Percentiles rank a stretch among this genome's conserved stretches.
Evolutionary conservation across 108 stramenopile genomes (phyloP).

Genomic region (Cyclotella sp.): DNA sequence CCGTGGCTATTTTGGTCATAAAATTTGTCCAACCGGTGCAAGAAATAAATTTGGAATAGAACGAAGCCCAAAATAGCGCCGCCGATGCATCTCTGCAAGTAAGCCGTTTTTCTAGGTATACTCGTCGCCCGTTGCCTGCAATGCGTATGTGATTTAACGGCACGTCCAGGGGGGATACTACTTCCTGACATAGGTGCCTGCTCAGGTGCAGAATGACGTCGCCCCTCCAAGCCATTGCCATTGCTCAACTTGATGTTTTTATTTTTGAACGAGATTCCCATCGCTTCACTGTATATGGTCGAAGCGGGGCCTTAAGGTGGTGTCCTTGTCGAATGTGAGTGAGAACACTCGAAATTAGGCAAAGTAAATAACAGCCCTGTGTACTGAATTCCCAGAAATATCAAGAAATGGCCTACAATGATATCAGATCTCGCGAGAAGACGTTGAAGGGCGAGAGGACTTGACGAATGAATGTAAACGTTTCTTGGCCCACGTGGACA

Average conservation of each 20-base stretch:
- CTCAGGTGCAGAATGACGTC: neutral
- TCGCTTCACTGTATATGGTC: too few species aligned
- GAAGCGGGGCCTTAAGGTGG: too few species aligned
- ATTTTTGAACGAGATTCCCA: neutral
- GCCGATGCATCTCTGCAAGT: neutral
- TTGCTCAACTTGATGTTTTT: neutral
- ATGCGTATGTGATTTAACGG: neutral
- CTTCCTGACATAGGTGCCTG: neutral
- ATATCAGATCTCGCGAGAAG: too few species aligned
- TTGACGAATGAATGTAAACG: too few species aligned
- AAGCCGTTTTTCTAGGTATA: neutral
- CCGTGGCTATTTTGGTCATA: neutral
- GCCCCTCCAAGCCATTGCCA: neutral
- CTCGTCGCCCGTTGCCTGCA: neutral
- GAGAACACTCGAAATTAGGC: too few species aligned
- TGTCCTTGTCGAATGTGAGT: too few species aligned
- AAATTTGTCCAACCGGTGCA: slow-evolving; percentile 8
- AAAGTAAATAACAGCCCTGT: too few species aligned
- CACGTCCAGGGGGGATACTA: neutral
- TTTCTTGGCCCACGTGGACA: too few species aligned
- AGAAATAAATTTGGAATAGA: slow-evolving; percentile 22
- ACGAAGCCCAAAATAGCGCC: neutral
- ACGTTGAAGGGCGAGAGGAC: too few species aligned
- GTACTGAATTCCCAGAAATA: too few species aligned
- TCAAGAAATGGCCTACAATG: too few species aligned